These are phyloP conservation scores for Cercospora sp. DNA, from an alignment of 2,329 filamentous ascomycete genomes.

Conservation along the genomic window DNA sequence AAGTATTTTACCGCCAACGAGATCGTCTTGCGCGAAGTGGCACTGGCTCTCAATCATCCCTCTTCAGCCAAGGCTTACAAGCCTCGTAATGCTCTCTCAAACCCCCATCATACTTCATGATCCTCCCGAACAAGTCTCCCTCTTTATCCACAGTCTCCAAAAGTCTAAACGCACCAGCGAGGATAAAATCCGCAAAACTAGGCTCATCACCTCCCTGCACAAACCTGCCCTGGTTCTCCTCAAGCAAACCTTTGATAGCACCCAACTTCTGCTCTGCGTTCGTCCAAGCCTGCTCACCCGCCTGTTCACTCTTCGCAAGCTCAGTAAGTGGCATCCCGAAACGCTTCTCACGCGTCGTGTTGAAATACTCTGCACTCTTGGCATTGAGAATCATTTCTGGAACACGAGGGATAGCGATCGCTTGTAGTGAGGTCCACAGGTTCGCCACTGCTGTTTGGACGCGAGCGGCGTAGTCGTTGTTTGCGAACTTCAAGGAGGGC, in stretches of 20 bases:
- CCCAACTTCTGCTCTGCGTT: conserved; percentile 45
- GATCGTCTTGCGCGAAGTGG: neutral
- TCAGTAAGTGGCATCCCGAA: conserved; percentile 58
- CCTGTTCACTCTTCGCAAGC: conserved; percentile 42
- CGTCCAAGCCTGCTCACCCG: conserved; percentile 55
- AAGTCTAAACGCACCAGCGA: conserved; percentile 51
- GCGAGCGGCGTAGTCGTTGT: conserved; percentile 44
- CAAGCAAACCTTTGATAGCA: conserved; percentile 49
- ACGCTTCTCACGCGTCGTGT: conserved; percentile 50
- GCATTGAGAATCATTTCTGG: conserved; percentile 55
- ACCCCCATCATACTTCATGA: conserved; percentile 44
- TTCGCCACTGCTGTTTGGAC: conserved; percentile 45
- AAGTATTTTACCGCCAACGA: neutral
- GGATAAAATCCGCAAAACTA: conserved; percentile 60
- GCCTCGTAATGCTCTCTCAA: conserved; percentile 44
- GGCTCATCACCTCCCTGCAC: conserved; percentile 57
- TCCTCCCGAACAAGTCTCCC: conserved; percentile 43
- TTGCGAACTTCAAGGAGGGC: conserved; percentile 59
- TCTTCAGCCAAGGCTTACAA: conserved; percentile 44
- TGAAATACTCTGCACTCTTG: conserved; percentile 57
- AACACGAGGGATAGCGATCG: conserved; percentile 53
- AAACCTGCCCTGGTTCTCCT: conserved; percentile 60
- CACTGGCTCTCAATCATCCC: conserved; percentile 33
- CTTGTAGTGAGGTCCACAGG: conserved; percentile 43
- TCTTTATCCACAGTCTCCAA: conserved; percentile 35